phyloP scores from a whole-genome alignment of 805 yeast genomes.

The Kodamaea jinghongensis region DNA sequence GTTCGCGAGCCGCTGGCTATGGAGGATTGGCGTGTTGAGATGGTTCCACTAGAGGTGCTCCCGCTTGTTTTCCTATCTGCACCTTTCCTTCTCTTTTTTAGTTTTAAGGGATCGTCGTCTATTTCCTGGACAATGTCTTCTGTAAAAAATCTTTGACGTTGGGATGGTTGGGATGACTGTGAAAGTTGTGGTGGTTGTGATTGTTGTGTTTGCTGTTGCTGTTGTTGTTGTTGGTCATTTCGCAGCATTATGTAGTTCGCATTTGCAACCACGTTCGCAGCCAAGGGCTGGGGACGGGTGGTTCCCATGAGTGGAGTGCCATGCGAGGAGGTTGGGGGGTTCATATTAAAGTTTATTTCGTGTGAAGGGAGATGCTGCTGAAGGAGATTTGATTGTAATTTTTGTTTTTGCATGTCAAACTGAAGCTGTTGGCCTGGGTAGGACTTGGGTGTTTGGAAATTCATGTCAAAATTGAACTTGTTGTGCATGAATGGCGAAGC shows the following conservation, averaged over 20 bases:
- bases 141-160: constrained; percentile 5
- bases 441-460: constrained; percentile 4
- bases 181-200: constrained; percentile 3
- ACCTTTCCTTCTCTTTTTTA: constrained; percentile 3
- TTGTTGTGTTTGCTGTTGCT: constrained; percentile 5
- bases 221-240: constrained; percentile 7
- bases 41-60: no score
- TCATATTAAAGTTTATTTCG: background rate
- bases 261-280: no score
- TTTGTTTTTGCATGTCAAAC: constrained; percentile 1
- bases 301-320: no score
- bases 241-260: background rate
- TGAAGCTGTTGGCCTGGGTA: constrained; percentile 1
- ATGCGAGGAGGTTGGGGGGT: no score
- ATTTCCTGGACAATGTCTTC: constrained; percentile 8
- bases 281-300: no score
- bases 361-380: background rate
- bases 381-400: constrained; percentile 4
- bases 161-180: constrained; percentile 1
- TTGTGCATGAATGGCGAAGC: constrained; percentile 18
- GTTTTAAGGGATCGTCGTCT: constrained; percentile 5
- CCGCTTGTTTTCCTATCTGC: background rate
- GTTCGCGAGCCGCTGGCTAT: no score
- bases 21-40: no score
- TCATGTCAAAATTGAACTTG: constrained; percentile 16